Percentiles rank a stretch among this genome's conserved stretches.
phyloP scores from a whole-genome alignment of 306 rosid species.

The Pterocarpus macrocarpus region DNA sequence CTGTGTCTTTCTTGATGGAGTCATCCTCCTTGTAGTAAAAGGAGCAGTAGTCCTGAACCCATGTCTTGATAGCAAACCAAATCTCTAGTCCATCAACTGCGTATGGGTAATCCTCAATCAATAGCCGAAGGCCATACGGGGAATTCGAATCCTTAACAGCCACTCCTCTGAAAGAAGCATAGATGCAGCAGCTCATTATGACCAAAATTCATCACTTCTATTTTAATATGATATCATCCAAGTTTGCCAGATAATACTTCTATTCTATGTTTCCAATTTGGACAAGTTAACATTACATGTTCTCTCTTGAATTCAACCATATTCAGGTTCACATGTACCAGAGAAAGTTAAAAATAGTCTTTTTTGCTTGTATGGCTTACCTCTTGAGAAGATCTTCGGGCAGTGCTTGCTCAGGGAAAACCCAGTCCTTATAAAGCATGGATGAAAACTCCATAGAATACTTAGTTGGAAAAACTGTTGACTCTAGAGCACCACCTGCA shows the following conservation, averaged over 20 bases:
- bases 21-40: conserved; percentile 55
- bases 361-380: conserved; percentile 53
- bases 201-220: not conserved
- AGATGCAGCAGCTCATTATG: conserved; percentile 24
- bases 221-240: conserved; percentile 17
- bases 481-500: conserved; percentile 76
- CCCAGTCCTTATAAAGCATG: conserved; percentile 70
- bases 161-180: conserved; percentile 64
- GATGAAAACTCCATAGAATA: conserved; percentile 85
- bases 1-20: conserved; percentile 39
- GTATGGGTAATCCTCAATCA: conserved; percentile 67
- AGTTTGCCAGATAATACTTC: not conserved
- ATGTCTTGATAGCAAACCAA: conserved; percentile 65
- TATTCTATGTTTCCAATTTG: not conserved
- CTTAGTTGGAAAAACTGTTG: conserved; percentile 64
- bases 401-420: conserved; percentile 76
- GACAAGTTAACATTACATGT: not conserved
- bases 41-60: conserved; percentile 63
- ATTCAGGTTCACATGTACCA: not conserved
- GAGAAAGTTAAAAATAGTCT: not conserved
- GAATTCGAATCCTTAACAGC: conserved; percentile 56
- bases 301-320: conserved; percentile 1
- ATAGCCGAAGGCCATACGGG: conserved; percentile 53
- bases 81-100: conserved; percentile 71
- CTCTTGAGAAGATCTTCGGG: conserved; percentile 83